Percentiles rank a stretch among this genome's conserved stretches.
Evolutionary conservation across 1,284 basidiomycete genomes (phyloP).

Genomic region (Rhodotorula sp.): DNA sequence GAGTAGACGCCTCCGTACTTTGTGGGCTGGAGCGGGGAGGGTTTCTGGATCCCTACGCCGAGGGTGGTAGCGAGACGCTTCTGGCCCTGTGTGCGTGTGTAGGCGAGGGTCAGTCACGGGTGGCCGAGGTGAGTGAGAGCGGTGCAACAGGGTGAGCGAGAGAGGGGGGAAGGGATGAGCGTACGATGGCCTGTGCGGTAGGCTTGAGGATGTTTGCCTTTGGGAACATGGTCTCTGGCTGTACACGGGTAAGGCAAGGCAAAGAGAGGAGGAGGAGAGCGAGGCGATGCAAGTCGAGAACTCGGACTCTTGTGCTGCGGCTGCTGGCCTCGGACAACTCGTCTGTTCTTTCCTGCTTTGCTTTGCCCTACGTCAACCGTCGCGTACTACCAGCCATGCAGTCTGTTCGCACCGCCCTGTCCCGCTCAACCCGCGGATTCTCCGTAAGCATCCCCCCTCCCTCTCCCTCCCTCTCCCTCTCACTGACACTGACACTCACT

Average conservation of each 20-base stretch:
- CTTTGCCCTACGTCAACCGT: not conserved
- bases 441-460: conserved; percentile 9
- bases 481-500: not conserved
- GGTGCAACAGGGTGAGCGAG: not conserved
- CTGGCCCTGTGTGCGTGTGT: conserved; percentile 19
- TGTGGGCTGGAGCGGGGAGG: conserved; percentile 66
- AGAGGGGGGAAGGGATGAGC: not conserved
- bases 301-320: not conserved
- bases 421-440: conserved; percentile 14
- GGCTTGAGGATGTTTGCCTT: conserved; percentile 24
- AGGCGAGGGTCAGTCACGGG: not conserved
- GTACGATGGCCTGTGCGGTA: conserved; percentile 20
- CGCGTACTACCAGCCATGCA: not conserved
- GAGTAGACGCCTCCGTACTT: conserved; percentile 69
- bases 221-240: conserved; percentile 18
- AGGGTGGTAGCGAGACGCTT: conserved; percentile 37
- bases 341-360: not conserved
- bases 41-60: conserved; percentile 31
- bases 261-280: not conserved
- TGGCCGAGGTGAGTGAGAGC: not conserved
- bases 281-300: not conserved
- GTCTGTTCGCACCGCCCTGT: conserved; percentile 20
- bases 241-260: not conserved
- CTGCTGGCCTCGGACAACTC: not conserved
- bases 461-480: not conserved